Conservation (phyloP, 352 stramenopile species). For the Pythium aristosporum region DNA sequence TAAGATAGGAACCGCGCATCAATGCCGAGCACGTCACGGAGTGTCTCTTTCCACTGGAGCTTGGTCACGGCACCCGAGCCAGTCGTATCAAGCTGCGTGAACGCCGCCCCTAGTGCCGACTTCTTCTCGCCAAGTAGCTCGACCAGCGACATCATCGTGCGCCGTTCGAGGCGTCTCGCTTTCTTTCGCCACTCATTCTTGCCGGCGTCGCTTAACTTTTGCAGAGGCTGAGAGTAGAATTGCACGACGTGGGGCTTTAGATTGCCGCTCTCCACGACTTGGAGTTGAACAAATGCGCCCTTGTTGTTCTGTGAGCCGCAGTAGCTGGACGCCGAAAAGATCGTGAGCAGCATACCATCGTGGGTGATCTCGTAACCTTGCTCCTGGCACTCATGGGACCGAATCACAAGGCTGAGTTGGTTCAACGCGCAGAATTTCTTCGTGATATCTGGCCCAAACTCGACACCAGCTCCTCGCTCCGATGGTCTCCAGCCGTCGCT, state of each 20-base stretch:
- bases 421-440: conserved; percentile 88
- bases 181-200: conserved; percentile 84
- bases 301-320: conserved; percentile 92
- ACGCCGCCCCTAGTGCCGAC: conserved; percentile 45
- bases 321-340: conserved; percentile 93
- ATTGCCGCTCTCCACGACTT: conserved; percentile 64
- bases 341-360: conserved; percentile 82
- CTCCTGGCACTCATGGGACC: conserved; percentile 92
- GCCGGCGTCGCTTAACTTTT: conserved; percentile 63
- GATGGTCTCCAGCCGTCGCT: conserved; percentile 60
- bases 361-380: conserved; percentile 90
- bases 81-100: conserved; percentile 40
- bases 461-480: conserved; percentile 86
- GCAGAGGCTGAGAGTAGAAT: conserved; percentile 86
- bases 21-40: conserved; percentile 62
- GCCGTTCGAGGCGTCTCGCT: conserved; percentile 58
- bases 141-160: conserved; percentile 76
- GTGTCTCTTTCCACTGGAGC: conserved; percentile 62
- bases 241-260: conserved; percentile 91
- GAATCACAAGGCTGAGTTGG: conserved; percentile 87
- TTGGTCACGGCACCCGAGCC: conserved; percentile 52
- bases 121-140: conserved; percentile 85
- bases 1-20: conserved; percentile 71
- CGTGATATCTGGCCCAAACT: conserved; percentile 93
- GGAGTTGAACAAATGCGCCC: conserved; percentile 69